Evolutionary conservation across 495 filamentous ascomycete species (phyloP).

Genomic region (Astrothelium subdiscretum): DNA sequence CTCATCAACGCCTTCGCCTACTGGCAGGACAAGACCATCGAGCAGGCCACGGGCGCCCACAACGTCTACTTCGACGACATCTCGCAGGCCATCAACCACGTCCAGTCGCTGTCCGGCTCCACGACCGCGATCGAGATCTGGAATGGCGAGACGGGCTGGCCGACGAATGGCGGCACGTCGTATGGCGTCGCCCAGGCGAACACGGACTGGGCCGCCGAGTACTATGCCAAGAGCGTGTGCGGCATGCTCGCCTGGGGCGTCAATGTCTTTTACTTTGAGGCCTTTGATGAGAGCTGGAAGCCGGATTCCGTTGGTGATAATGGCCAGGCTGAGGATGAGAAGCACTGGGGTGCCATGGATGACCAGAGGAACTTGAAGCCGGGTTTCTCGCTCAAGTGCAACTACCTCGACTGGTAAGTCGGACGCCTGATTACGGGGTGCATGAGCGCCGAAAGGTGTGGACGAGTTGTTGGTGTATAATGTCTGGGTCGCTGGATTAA

Average conservation of each 20-base stretch:
- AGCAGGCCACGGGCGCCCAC: constrained; percentile 55
- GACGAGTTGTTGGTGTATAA: neutral
- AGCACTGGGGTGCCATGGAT: constrained; percentile 66
- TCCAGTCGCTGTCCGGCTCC: constrained; percentile 48
- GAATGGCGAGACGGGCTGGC: constrained; percentile 71
- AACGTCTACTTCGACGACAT: constrained; percentile 71
- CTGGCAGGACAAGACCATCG: constrained; percentile 59
- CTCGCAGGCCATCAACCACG: constrained; percentile 54
- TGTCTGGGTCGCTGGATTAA: neutral
- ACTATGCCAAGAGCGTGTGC: constrained; percentile 60
- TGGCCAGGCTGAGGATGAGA: constrained; percentile 56
- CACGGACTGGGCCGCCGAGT: constrained; percentile 45
- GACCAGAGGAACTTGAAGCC: constrained; percentile 47
- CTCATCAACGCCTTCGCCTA: constrained; percentile 75
- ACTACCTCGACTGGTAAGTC: constrained; percentile 6
- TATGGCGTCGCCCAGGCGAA: constrained; percentile 55
- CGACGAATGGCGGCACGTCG: constrained; percentile 46
- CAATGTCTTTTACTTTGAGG: constrained; percentile 76
- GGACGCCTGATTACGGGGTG: neutral
- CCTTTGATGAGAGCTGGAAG: constrained; percentile 76
- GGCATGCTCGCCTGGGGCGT: constrained; percentile 59
- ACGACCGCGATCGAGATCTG: constrained; percentile 50
- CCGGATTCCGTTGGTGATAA: constrained; percentile 56
- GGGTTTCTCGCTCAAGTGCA: constrained; percentile 46
- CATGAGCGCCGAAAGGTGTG: neutral